A percentile compares a stretch with the other conserved stretches of the same genome.
Conservation (phyloP, 2,329 filamentous ascomycete species). For the Dactylella cylindrospora region DNA sequence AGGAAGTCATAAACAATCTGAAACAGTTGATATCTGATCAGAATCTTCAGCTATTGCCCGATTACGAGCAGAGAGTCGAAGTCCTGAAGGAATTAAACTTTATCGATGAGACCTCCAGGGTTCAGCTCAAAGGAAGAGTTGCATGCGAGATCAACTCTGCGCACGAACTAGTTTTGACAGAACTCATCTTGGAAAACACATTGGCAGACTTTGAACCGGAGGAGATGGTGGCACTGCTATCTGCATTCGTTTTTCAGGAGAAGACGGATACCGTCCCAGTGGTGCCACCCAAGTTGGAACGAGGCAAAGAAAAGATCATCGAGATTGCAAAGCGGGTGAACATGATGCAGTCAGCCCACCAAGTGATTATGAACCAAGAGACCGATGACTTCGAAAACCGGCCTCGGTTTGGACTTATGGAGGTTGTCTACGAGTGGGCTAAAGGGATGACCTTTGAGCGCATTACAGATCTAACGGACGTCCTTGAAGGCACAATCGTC, state of each 20-base stretch:
- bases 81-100: constrained; percentile 91
- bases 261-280: constrained; percentile 82
- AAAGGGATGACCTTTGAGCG: constrained; percentile 97
- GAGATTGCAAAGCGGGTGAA: constrained; percentile 92
- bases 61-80: constrained; percentile 92
- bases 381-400: constrained; percentile 86
- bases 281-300: constrained; percentile 77
- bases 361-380: constrained; percentile 86
- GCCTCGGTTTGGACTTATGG: constrained; percentile 88
- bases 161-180: constrained; percentile 92
- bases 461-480: constrained; percentile 92
- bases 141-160: constrained; percentile 98
- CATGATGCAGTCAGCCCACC: constrained; percentile 80
- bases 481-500: constrained; percentile 96
- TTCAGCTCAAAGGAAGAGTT: constrained; percentile 96
- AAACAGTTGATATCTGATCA: constrained; percentile 91
- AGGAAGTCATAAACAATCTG: constrained; percentile 85
- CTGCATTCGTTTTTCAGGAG: constrained; percentile 95
- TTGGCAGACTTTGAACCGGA: constrained; percentile 92
- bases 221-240: constrained; percentile 91
- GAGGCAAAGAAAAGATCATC: constrained; percentile 81
- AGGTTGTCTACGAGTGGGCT: constrained; percentile 99
- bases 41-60: constrained; percentile 89
- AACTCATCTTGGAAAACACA: constrained; percentile 94
- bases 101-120: constrained; percentile 80